Evolutionary conservation across 768 basidiomycete species (phyloP).

Genomic region (Lactarius quietus): DNA sequence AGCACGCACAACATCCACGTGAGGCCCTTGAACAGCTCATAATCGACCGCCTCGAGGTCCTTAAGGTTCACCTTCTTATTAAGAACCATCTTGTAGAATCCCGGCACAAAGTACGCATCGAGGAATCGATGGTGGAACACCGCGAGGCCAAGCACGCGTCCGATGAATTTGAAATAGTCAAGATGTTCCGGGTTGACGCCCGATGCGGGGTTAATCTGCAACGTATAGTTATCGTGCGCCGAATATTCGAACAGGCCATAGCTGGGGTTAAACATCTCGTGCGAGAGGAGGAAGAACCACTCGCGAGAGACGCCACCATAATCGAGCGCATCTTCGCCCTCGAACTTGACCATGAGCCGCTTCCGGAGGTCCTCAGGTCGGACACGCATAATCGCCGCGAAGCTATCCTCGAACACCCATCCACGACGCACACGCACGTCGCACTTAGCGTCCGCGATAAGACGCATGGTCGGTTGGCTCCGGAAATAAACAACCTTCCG

Average conservation of each 20-base stretch:
- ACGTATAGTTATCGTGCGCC: slow-evolving; percentile 73
- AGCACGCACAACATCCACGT: slow-evolving; percentile 68
- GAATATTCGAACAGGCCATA: slow-evolving; percentile 84
- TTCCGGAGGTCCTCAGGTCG: slow-evolving; percentile 68
- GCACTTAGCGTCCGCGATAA: slow-evolving; percentile 68
- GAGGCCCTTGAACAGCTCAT: slow-evolving; percentile 64
- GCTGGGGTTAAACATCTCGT: slow-evolving; percentile 78
- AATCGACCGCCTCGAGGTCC: slow-evolving; percentile 69
- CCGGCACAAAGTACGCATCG: slow-evolving; percentile 75
- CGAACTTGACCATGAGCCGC: slow-evolving; percentile 69
- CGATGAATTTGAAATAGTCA: slow-evolving; percentile 81
- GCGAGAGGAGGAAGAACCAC: slow-evolving; percentile 84
- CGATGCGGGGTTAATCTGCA: slow-evolving; percentile 76
- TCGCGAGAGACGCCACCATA: slow-evolving; percentile 80
- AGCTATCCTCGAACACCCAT: slow-evolving; percentile 84
- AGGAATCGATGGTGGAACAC: slow-evolving; percentile 77
- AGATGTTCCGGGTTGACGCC: slow-evolving; percentile 74
- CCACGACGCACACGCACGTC: slow-evolving; percentile 80
- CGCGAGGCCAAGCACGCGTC: slow-evolving; percentile 66
- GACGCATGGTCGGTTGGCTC: slow-evolving; percentile 80
- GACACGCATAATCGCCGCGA: slow-evolving; percentile 77
- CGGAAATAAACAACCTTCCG: slow-evolving; percentile 92
- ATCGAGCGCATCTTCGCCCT: slow-evolving; percentile 77
- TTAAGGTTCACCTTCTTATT: slow-evolving; percentile 54
- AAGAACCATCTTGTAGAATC: slow-evolving; percentile 78